phyloP scores from a whole-genome alignment of 164 flowering plant species.

The Liriodendron chinense region DNA sequence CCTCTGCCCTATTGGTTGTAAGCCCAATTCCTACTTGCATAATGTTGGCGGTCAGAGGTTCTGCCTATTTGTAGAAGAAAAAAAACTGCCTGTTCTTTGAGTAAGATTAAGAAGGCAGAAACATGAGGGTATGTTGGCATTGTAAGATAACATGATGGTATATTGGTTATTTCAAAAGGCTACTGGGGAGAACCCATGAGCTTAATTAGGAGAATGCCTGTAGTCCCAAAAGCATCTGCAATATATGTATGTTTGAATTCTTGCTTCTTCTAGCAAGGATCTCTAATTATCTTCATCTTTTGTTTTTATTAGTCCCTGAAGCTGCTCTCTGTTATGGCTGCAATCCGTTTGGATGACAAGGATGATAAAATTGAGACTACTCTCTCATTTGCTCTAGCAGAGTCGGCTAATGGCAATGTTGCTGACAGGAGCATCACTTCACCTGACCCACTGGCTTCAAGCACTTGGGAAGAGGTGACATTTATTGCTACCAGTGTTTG shows the following conservation, averaged over 20 bases:
- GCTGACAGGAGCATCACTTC: conserved; percentile 47
- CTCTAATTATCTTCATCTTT: not conserved
- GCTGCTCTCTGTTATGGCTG: conserved; percentile 89
- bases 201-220: not conserved
- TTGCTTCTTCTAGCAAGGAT: not conserved
- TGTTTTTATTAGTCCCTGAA: conserved; percentile 87
- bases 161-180: not conserved
- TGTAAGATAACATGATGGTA: not conserved
- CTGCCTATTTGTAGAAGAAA: too few species aligned
- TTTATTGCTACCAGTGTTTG: not conserved
- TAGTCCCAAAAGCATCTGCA: not conserved
- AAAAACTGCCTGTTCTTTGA: not conserved
- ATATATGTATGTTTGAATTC: not conserved
- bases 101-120: not conserved
- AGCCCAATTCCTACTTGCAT: too few species aligned
- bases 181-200: not conserved
- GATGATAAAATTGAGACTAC: conserved; percentile 66
- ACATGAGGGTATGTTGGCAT: not conserved
- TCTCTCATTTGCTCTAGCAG: conserved; percentile 63
- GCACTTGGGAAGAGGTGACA: conserved; percentile 92
- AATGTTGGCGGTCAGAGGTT: too few species aligned
- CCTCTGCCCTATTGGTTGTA: too few species aligned
- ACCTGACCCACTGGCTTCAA: conserved; percentile 88
- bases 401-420: conserved; percentile 29
- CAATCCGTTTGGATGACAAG: conserved; percentile 71